phyloP scores from a whole-genome alignment of 2,329 filamentous ascomycete species.

The Trichoderma koningii region DNA sequence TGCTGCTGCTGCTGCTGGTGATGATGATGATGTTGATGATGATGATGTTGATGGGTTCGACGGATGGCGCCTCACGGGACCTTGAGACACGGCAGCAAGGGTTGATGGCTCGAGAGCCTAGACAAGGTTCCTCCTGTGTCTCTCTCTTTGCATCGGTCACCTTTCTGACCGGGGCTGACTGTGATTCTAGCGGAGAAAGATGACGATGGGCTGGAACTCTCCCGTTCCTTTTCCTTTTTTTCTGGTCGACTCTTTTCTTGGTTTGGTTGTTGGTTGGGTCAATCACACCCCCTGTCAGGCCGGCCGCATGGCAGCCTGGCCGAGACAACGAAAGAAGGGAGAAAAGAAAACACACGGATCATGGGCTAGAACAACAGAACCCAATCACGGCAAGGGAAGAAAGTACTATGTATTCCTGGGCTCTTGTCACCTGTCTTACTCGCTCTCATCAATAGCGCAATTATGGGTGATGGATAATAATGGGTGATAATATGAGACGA shows the following conservation, averaged over 20 bases:
- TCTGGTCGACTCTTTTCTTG: neutral
- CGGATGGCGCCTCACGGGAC: conserved; percentile 21
- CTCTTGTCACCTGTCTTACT: conserved; percentile 4
- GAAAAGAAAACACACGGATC: neutral
- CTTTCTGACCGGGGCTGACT: conserved; percentile 10
- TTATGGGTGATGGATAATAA: too few relatives aligned
- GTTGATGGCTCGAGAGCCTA: neutral
- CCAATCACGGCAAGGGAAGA: neutral
- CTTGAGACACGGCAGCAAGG: conserved; percentile 24
- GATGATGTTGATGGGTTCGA: too few relatives aligned
- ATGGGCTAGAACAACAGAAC: neutral
- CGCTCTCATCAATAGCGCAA: neutral
- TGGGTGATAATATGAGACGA: neutral
- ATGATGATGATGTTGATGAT: neutral
- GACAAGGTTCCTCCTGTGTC: neutral
- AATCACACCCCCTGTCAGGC: neutral
- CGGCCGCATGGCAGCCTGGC: conserved; percentile 17
- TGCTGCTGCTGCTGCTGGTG: neutral
- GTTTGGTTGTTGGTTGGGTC: neutral
- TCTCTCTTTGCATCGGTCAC: conserved; percentile 3
- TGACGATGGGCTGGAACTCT: neutral
- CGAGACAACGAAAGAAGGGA: neutral
- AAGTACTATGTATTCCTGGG: conserved; percentile 4
- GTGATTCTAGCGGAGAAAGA: neutral
- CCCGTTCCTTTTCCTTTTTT: neutral